A percentile compares a stretch with the other conserved stretches of the same genome.
These are phyloP conservation scores for Fragosphaeria purpurea DNA, from an alignment of 2,329 filamentous ascomycete genomes.

Conservation along the genomic window DNA sequence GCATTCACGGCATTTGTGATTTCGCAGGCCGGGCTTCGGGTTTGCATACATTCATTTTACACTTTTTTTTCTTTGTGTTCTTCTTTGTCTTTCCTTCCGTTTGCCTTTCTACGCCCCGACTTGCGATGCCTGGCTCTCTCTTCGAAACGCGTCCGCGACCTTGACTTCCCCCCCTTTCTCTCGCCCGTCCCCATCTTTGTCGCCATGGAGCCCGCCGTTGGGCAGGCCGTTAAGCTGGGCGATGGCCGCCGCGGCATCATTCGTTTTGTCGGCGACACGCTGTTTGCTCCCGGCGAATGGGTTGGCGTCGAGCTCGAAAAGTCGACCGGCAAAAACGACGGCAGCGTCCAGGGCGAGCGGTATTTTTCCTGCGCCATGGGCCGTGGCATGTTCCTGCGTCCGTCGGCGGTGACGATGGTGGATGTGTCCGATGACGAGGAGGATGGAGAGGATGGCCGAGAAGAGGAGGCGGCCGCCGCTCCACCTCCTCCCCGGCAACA, in stretches of 20 bases:
- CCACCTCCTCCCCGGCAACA: slow-evolving; percentile 23
- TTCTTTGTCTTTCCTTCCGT: not conserved
- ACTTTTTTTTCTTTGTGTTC: not conserved
- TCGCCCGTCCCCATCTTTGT: not conserved
- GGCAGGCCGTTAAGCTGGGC: slow-evolving; percentile 68
- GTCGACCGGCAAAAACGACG: slow-evolving; percentile 83
- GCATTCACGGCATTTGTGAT: not conserved
- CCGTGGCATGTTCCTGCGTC: slow-evolving; percentile 74
- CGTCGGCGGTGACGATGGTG: slow-evolving; percentile 54
- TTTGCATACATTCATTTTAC: too few species aligned
- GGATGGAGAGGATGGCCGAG: not conserved
- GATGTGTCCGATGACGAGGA: slow-evolving; percentile 18
- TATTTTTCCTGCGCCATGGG: slow-evolving; percentile 81
- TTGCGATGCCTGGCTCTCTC: slow-evolving; percentile 2
- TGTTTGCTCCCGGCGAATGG: slow-evolving; percentile 77
- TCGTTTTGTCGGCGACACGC: slow-evolving; percentile 70
- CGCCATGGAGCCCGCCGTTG: slow-evolving; percentile 44
- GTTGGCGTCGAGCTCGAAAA: slow-evolving; percentile 81
- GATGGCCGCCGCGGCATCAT: slow-evolving; percentile 70
- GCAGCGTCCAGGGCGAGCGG: slow-evolving; percentile 72
- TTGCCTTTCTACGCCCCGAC: not conserved
- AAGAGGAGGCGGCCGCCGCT: slow-evolving; percentile 20
- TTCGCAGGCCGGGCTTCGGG: not conserved
- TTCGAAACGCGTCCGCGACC: slow-evolving; percentile 2
- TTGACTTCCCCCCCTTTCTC: not conserved